These are phyloP conservation scores for Geopyxis carbonaria DNA, from an alignment of 495 filamentous ascomycete genomes.

Conservation along the genomic window DNA sequence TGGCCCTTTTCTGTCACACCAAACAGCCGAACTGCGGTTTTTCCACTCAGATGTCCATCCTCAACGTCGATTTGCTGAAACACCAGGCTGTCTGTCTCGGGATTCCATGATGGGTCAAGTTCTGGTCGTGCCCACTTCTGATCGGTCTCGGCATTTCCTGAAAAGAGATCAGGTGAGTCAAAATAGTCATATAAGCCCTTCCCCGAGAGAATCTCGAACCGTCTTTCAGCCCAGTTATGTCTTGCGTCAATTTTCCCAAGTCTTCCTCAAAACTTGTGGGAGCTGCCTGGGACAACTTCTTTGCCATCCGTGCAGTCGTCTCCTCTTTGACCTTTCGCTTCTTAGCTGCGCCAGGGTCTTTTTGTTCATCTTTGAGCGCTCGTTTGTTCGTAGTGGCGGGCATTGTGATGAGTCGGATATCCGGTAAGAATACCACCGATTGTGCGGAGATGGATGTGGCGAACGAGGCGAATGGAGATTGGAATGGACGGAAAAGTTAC, in stretches of 20 bases:
- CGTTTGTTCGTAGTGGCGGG: slow-evolving; percentile 29
- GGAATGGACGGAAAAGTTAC: too few relatives aligned
- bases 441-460: too few relatives aligned
- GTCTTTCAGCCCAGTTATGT: slow-evolving; percentile 61
- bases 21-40: slow-evolving; percentile 68
- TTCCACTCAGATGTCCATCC: slow-evolving; percentile 64
- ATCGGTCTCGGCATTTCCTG: slow-evolving; percentile 76
- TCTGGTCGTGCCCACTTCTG: slow-evolving; percentile 80
- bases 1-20: slow-evolving; percentile 95
- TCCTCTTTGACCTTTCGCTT: slow-evolving; percentile 59
- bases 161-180: too few relatives aligned
- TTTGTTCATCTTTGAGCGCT: slow-evolving; percentile 25
- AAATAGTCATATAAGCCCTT: background rate
- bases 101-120: slow-evolving; percentile 49
- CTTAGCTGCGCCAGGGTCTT: slow-evolving; percentile 32
- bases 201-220: slow-evolving; percentile 9
- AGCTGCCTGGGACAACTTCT: slow-evolving; percentile 42
- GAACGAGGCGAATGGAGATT: too few relatives aligned
- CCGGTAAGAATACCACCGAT: too few relatives aligned
- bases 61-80: slow-evolving; percentile 96
- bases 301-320: slow-evolving; percentile 34
- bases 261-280: slow-evolving; percentile 76
- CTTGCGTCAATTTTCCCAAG: slow-evolving; percentile 84
- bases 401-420: slow-evolving; percentile 16
- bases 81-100: slow-evolving; percentile 50